A percentile compares a stretch with the other conserved stretches of the same genome.
Conservation (phyloP, 345 rosid genomes). For the Eucalyptus decipiens region DNA sequence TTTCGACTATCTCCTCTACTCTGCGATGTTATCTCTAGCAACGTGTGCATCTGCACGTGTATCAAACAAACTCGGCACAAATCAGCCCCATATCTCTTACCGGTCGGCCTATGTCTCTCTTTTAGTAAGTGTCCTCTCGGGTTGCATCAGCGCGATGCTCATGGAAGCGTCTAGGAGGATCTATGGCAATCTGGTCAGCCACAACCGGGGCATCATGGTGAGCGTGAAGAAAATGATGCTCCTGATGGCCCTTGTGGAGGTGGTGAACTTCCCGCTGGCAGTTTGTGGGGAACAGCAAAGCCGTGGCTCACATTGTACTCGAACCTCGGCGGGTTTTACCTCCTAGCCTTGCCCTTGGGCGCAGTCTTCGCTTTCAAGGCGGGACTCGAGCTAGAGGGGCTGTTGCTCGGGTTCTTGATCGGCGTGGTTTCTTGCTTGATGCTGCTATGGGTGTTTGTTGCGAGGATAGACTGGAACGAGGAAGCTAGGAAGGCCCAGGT, state of each 20-base stretch:
- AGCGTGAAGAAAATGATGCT: conserved; percentile 65
- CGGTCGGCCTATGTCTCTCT: conserved; percentile 43
- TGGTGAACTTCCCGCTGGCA: conserved; percentile 62
- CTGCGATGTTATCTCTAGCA: conserved; percentile 66
- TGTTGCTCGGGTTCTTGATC: conserved; percentile 51
- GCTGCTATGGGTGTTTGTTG: conserved; percentile 25
- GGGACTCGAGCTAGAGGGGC: conserved; percentile 40
- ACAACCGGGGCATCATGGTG: conserved; percentile 25
- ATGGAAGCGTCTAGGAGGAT: conserved; percentile 52
- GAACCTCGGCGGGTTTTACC: conserved; percentile 62
- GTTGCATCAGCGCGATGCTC: conserved; percentile 33
- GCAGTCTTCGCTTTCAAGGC: conserved; percentile 51
- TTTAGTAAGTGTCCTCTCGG: conserved; percentile 16
- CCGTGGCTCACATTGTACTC: conserved; percentile 69
- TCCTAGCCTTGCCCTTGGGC: conserved; percentile 62
- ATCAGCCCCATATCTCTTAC: conserved; percentile 37
- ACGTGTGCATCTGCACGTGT: conserved; percentile 76
- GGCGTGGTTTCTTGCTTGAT: conserved; percentile 38
- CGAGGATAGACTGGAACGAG: conserved; percentile 48
- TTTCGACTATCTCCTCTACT: conserved; percentile 77
- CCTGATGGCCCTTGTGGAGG: conserved; percentile 56
- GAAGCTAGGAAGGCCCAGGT: conserved; percentile 66
- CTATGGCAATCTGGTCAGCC: conserved; percentile 63
- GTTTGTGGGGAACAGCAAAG: conserved; percentile 67
- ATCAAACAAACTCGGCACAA: conserved; percentile 75